Percentiles rank a stretch among this genome's conserved stretches.
Conservation (phyloP, 2,329 filamentous ascomycete species). For the Ambrosiella beaveri region DNA sequence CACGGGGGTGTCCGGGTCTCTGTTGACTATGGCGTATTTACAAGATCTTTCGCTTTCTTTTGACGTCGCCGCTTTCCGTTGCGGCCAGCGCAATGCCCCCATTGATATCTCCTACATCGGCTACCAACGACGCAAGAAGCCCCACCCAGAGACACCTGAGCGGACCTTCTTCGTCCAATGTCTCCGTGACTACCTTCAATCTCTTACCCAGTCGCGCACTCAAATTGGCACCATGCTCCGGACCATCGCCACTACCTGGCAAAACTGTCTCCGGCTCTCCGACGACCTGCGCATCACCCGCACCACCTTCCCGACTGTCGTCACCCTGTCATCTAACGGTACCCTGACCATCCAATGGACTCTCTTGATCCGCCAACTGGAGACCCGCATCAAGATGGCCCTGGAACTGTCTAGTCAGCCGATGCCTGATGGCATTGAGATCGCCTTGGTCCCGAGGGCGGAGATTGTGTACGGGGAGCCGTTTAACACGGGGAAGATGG, state of each 20-base stretch:
- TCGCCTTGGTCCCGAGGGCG: constrained; percentile 37
- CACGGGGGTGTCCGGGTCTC: constrained; percentile 41
- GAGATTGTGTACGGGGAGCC: constrained; percentile 59
- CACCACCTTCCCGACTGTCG: constrained; percentile 45
- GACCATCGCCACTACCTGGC: constrained; percentile 47
- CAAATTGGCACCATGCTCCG: constrained; percentile 39
- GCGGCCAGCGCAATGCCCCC: constrained; percentile 28
- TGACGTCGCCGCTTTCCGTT: constrained; percentile 44
- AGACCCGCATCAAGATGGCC: constrained; percentile 50
- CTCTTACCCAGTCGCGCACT: constrained; percentile 39
- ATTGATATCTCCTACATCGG: constrained; percentile 59
- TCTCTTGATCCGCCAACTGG: constrained; percentile 44
- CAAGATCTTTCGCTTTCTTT: constrained; percentile 59
- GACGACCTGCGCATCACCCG: constrained; percentile 45
- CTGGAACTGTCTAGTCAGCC: constrained; percentile 36
- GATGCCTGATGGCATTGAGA: constrained; percentile 32
- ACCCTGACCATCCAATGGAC: constrained; percentile 22
- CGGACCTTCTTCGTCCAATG: constrained; percentile 61
- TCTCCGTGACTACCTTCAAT: constrained; percentile 50
- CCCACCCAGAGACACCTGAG: constrained; percentile 41
- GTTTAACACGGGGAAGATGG: constrained; percentile 59
- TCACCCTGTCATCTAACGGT: constrained; percentile 19
- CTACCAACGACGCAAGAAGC: constrained; percentile 34
- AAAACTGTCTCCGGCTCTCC: constrained; percentile 40
- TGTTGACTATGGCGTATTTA: constrained; percentile 56